Base-by-base conservation (phyloP, 2,329 filamentous ascomycete genomes). In the Blumeria hordei region DNA sequence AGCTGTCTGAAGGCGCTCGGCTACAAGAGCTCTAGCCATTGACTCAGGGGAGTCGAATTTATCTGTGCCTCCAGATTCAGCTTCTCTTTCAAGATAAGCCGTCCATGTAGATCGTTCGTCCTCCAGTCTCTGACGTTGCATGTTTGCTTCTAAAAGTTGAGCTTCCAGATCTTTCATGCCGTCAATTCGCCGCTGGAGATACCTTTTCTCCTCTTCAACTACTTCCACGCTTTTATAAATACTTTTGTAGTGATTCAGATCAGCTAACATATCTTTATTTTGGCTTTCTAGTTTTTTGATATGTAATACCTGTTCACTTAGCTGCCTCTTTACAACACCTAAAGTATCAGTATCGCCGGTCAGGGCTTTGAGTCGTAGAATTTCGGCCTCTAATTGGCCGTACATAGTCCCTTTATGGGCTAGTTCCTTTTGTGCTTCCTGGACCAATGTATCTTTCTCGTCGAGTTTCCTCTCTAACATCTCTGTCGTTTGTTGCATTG, bases 161-260 rank as follows among this genome's bases (percentile, higher is more conserved):
- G 77, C 73, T 63, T 92, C 80, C 9, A 94, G 64, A 11, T 77
- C 73, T 56, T 85, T 79, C 67, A 90, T 82, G 39, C 83, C 72
- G 57, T 86, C 80, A 1, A 98, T 67, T 63, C 80, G 86, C 35
- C 81, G 79, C 66, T 92, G 83, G 21, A 98, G 70, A 0, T 80
- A 78, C 58, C 85, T 75, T 71, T 96, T 96, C 70, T 98, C 88
- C 66, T 98, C 92, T 65, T 98, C 88, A 0, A 96, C 84, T 1
- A 98, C 77, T 64, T 94, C 86, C 1, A 94, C 81, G n/a, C 85
- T 86, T 68, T 85, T 90, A 66, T 88, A 81, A 3, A 83, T 70
- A 60, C 88, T 84, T 12, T 88, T 81, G 39, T 93, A 74, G 60
- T 88, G 83, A 61, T 84, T 86, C 37, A 98, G 70, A 65, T 98